Conservation (phyloP, 192 early-diverging fungal genomes). For the Podila clonocystis region DNA sequence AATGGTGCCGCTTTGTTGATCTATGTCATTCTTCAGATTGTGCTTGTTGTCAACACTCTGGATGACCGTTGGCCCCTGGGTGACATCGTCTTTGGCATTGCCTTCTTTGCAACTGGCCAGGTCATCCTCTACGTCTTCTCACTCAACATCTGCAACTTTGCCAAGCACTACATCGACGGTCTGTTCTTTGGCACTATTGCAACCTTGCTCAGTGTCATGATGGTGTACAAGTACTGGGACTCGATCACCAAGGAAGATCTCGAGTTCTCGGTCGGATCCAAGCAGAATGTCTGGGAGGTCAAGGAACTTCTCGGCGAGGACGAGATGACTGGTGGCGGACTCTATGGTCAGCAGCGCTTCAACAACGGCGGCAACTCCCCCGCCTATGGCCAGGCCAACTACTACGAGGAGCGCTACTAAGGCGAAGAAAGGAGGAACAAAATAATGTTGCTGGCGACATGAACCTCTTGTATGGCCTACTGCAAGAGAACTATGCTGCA, state of each 20-base stretch:
- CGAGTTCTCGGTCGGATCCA: conserved; percentile 86
- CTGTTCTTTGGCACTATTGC: conserved; percentile 96
- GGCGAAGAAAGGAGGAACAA: background rate
- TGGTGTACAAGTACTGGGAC: conserved; percentile 99
- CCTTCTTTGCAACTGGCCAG: conserved; percentile 89
- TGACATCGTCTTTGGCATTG: conserved; percentile 89
- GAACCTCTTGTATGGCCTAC: too few relatives aligned
- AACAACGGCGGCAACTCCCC: conserved; percentile 5
- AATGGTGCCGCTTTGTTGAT: conserved; percentile 82
- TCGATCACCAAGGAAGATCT: conserved; percentile 98
- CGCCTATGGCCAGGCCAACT: conserved; percentile 36
- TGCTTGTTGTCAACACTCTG: conserved; percentile 93
- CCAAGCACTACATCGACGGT: conserved; percentile 97
- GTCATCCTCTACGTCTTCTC: conserved; percentile 87
- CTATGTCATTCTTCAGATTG: conserved; percentile 91
- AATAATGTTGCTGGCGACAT: too few relatives aligned
- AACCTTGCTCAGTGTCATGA: conserved; percentile 94
- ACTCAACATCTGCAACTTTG: conserved; percentile 81
- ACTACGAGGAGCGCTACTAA: conserved; percentile 30
- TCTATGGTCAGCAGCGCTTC: conserved; percentile 28
- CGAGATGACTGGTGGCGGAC: conserved; percentile 48
- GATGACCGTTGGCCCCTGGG: conserved; percentile 98
- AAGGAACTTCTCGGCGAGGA: conserved; percentile 74
- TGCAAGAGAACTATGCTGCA: too few relatives aligned
- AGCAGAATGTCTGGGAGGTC: conserved; percentile 85